These are phyloP conservation scores for Nakazawaea ambrosiae DNA, from an alignment of 805 yeast genomes.

Conservation along the genomic window DNA sequence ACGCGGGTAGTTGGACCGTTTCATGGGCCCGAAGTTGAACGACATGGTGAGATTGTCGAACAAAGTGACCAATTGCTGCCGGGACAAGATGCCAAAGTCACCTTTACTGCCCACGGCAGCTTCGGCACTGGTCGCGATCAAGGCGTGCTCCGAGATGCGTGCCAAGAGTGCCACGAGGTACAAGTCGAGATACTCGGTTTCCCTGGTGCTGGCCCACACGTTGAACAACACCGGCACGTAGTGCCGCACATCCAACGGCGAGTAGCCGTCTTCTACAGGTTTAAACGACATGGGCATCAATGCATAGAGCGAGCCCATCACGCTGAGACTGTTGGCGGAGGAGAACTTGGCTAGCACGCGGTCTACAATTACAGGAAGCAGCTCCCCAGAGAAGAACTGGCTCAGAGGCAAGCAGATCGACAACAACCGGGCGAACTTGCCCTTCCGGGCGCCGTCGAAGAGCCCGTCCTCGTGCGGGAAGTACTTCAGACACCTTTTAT, in stretches of 20 bases:
- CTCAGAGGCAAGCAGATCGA: constrained; percentile 49
- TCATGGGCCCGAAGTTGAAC: constrained; percentile 14
- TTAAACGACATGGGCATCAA: constrained; percentile 41
- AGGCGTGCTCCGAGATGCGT: constrained; percentile 43
- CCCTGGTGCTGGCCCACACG: constrained; percentile 56
- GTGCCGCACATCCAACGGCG: constrained; percentile 27
- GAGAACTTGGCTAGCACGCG: constrained; percentile 45
- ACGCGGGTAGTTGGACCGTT: constrained; percentile 14
- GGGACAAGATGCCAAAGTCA: constrained; percentile 56
- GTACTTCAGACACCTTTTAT: constrained; percentile 27
- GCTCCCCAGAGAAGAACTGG: constrained; percentile 41
- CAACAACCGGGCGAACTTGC: constrained; percentile 39
- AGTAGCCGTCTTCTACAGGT: constrained; percentile 16
- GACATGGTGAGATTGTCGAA: constrained; percentile 31
- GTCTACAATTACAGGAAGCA: constrained; percentile 45
- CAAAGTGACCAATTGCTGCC: constrained; percentile 43
- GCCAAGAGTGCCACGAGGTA: constrained; percentile 63
- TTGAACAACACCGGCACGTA: constrained; percentile 64
- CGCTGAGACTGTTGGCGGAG: constrained; percentile 42
- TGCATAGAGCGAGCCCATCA: constrained; percentile 45
- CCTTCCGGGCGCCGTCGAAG: constrained; percentile 41
- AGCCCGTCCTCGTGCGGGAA: constrained; percentile 41
- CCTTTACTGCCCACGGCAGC: constrained; percentile 30
- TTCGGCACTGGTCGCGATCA: constrained; percentile 23
- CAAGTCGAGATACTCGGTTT: constrained; percentile 47